Percentiles rank a stretch among this genome's conserved stretches.
Conservation (phyloP, 352 stramenopile genomes). For the Pythium sp. region DNA sequence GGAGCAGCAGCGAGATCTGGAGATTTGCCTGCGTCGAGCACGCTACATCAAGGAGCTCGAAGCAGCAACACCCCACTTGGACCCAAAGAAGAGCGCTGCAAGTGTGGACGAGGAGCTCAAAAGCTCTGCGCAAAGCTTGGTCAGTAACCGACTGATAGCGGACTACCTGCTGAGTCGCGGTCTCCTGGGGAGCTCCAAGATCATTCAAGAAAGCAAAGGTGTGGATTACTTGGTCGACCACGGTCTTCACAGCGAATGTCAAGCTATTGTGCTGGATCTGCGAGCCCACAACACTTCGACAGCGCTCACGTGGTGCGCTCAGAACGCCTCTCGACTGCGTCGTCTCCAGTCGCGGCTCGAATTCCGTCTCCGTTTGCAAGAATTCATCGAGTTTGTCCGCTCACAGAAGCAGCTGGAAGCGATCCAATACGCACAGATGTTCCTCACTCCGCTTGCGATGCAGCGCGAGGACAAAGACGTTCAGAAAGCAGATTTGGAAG, state of each 20-base stretch:
- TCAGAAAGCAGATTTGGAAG: slow-evolving; percentile 52
- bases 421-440: slow-evolving; percentile 61
- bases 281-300: slow-evolving; percentile 38
- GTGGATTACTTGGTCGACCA: slow-evolving; percentile 66
- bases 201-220: slow-evolving; percentile 67
- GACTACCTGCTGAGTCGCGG: slow-evolving; percentile 76
- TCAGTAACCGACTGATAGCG: slow-evolving; percentile 58
- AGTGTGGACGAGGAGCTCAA: slow-evolving; percentile 17
- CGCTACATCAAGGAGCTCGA: slow-evolving; percentile 46
- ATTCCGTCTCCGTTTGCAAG: slow-evolving; percentile 70
- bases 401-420: slow-evolving; percentile 64
- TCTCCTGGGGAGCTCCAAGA: slow-evolving; percentile 58
- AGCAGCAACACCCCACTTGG: slow-evolving; percentile 16
- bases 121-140: slow-evolving; percentile 17
- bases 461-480: slow-evolving; percentile 53
- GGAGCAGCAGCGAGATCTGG: slow-evolving; percentile 52
- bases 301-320: slow-evolving; percentile 65
- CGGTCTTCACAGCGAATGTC: slow-evolving; percentile 52
- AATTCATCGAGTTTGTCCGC: slow-evolving; percentile 81
- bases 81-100: slow-evolving; percentile 7
- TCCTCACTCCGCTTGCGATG: slow-evolving; percentile 64
- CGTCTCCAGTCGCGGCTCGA: slow-evolving; percentile 70
- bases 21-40: slow-evolving; percentile 45
- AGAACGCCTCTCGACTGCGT: slow-evolving; percentile 70
- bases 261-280: slow-evolving; percentile 56